Percentiles rank a stretch among this genome's conserved stretches.
Evolutionary conservation across 1,139 yeast species (phyloP).

Genomic region (Geotrichum europaeum): DNA sequence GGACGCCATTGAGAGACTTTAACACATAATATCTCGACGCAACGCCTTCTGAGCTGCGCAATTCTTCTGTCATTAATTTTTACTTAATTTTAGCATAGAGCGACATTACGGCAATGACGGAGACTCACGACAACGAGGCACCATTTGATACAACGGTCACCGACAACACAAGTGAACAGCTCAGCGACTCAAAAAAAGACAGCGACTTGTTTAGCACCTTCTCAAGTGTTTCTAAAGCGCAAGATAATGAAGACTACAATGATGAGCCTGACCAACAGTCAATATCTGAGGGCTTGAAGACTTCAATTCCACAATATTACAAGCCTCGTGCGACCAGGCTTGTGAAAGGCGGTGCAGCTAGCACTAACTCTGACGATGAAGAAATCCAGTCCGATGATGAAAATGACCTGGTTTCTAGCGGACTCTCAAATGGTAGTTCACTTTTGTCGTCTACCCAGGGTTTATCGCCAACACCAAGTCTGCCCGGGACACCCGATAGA

Average conservation of each 20-base stretch:
- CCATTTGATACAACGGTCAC: background rate
- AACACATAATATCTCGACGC: background rate
- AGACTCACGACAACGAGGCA: background rate
- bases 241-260: background rate
- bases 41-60: background rate
- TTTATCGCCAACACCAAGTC: conserved; percentile 11
- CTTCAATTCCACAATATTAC: conserved; percentile 12
- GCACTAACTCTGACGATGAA: background rate
- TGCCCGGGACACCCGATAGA: conserved; percentile 14
- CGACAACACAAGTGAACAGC: background rate
- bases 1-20: background rate
- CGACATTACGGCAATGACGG: background rate
- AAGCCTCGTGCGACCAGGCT: background rate
- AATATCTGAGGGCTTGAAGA: background rate
- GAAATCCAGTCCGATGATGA: conserved; percentile 3
- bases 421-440: conserved; percentile 1
- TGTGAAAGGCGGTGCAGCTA: background rate
- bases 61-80: background rate
- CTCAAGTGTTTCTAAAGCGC: conserved; percentile 14
- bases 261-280: background rate
- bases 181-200: background rate
- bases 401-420: conserved; percentile 1
- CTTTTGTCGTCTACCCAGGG: conserved; percentile 4
- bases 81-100: background rate
- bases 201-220: conserved; percentile 12